These are phyloP conservation scores for Aspergillus glaucus DNA, from an alignment of 2,329 filamentous ascomycete species.

Conservation along the genomic window DNA sequence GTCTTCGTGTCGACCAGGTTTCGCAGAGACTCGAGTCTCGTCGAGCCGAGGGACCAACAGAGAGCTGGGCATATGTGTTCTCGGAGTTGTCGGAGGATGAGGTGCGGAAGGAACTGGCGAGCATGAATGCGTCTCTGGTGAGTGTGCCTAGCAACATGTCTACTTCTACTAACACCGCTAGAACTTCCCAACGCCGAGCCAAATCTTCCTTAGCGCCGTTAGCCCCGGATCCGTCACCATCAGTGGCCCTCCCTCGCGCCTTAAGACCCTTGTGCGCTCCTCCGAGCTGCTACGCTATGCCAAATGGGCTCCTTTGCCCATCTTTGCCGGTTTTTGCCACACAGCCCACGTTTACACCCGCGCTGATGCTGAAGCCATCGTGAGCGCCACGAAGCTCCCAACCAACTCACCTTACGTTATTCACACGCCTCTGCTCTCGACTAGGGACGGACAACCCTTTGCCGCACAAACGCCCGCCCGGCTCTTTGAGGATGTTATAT, in stretches of 20 bases:
- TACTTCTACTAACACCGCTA: not conserved
- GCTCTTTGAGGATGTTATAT: constrained; percentile 14
- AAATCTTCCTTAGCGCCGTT: constrained; percentile 20
- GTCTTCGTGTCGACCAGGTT: constrained; percentile 38
- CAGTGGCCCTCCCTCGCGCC: constrained; percentile 20
- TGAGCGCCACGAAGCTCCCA: not conserved
- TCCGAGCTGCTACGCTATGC: constrained; percentile 16
- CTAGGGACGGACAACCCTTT: constrained; percentile 12
- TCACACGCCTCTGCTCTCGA: constrained; percentile 10
- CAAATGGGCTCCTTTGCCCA: constrained; percentile 16
- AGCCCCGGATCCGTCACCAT: constrained; percentile 15
- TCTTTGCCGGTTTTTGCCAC: constrained; percentile 26
- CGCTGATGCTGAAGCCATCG: constrained; percentile 9
- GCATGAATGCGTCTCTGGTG: constrained; percentile 10
- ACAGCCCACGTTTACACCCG: constrained; percentile 44
- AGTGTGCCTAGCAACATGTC: not conserved
- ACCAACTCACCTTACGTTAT: not conserved
- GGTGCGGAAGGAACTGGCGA: constrained; percentile 19
- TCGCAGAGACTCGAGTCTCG: constrained; percentile 39
- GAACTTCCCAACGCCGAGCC: constrained; percentile 11
- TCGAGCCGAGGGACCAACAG: constrained; percentile 9
- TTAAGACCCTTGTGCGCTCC: constrained; percentile 16
- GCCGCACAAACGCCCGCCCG: constrained; percentile 5
- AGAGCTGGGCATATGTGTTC: constrained; percentile 24
- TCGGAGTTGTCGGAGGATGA: constrained; percentile 12